Evolutionary conservation across 257 asterid genomes (phyloP), one percentile per base, ranked within the genome.

Genomic region (Osmanthus fragrans): DNA sequence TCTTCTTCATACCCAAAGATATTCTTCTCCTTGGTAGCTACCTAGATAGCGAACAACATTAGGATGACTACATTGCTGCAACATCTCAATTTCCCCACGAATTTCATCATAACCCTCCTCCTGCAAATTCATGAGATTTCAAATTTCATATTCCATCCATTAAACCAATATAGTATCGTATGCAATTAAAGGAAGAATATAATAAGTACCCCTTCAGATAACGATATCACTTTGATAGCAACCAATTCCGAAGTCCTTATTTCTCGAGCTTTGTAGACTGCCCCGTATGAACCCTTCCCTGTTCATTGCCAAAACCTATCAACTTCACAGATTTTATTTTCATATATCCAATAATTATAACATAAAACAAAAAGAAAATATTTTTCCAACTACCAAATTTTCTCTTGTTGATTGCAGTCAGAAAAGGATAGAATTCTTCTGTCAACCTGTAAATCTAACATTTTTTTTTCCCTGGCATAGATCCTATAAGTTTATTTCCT

Each of bases 51-150:
- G 99, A 78, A 96, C 98, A 80, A 96, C 99, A 85, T 96, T 96
- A 74, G 99, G 99, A 89, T 96, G 98, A 85, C 92, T 96, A 79
- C 99, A 96, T 77, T 96, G 99, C 87, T 96, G 99, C 89, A 32
- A 32, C 34, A 32, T 32, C 34, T 32, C 34, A 32, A 32, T 32
- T 32, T 32, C 99, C 74, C 97, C 97, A 27, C 94, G 91, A 80
- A 96, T 92, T 84, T 96, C 99, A 84, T 96, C 99, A 81, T 95
- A 95, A 65, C 98, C 98, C 82, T 95, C 99, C 91, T 96, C 98
- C 99, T 95, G 86, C 36, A 85, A 56, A 73, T 49, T 74, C 69
- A 51, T 39, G 67, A 69, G 83, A 75, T 71, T 75, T 40, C 36
- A 71, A 30, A 21, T 78, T 51, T 70, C 39, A 9, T 76, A 78